These are phyloP conservation scores for Mycena rosella DNA, from an alignment of 768 basidiomycete species.

Conservation along the genomic window DNA sequence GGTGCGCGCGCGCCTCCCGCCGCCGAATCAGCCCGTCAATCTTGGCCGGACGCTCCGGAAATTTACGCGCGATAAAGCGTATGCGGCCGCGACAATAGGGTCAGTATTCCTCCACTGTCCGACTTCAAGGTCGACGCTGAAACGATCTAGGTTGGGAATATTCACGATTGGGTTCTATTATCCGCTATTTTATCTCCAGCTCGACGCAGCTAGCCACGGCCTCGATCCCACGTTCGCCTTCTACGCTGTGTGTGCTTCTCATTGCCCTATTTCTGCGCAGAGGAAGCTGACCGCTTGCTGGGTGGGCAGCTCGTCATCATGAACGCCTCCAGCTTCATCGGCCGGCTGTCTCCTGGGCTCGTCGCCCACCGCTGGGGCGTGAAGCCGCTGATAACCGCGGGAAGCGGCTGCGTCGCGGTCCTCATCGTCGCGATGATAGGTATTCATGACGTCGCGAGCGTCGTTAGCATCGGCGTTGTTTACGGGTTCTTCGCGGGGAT, in stretches of 20 bases:
- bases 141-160: slow-evolving; percentile 45
- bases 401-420: slow-evolving; percentile 41
- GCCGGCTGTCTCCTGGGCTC: slow-evolving; percentile 52
- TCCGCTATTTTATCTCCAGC: slow-evolving; percentile 69
- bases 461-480: slow-evolving; percentile 49
- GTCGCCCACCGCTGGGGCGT: slow-evolving; percentile 46
- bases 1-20: slow-evolving; percentile 39
- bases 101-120: slow-evolving; percentile 23
- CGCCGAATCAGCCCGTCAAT: slow-evolving; percentile 47
- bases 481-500: slow-evolving; percentile 59
- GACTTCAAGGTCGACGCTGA: neutral
- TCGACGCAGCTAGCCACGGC: slow-evolving; percentile 63
- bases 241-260: slow-evolving; percentile 56
- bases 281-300: neutral
- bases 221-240: slow-evolving; percentile 64
- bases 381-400: slow-evolving; percentile 48
- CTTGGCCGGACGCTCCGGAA: slow-evolving; percentile 42
- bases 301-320: slow-evolving; percentile 54
- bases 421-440: slow-evolving; percentile 54
- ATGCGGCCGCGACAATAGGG: slow-evolving; percentile 58
- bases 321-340: slow-evolving; percentile 51
- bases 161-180: slow-evolving; percentile 58
- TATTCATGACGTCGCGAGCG: slow-evolving; percentile 42
- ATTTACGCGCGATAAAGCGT: slow-evolving; percentile 60
- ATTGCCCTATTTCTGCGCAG: slow-evolving; percentile 9